Conservation (phyloP, 2,329 filamentous ascomycete species). For the Teratosphaeria pseudoeucalypti region DNA sequence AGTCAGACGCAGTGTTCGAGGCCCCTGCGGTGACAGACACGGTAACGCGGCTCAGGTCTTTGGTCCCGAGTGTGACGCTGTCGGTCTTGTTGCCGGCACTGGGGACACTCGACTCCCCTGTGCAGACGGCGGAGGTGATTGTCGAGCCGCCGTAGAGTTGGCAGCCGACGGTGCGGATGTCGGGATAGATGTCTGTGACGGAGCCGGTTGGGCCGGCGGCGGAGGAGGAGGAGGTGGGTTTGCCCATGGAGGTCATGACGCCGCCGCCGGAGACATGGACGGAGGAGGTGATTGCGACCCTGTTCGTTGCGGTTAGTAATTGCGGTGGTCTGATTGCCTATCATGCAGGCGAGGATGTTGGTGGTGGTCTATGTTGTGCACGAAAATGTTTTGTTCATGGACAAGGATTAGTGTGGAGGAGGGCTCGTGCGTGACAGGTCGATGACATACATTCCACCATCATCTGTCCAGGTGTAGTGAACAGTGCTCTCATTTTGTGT, state of each 20-base stretch:
- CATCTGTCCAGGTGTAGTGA: slow-evolving; percentile 10
- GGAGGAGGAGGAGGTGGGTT: background rate
- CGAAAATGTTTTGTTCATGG: background rate
- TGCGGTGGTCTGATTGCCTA: background rate
- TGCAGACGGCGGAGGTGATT: slow-evolving; percentile 5
- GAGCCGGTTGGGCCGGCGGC: background rate
- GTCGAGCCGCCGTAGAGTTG: slow-evolving; percentile 13
- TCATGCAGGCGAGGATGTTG: background rate
- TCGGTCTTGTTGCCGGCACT: slow-evolving; percentile 17
- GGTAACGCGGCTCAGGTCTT: slow-evolving; percentile 17
- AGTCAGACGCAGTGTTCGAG: background rate
- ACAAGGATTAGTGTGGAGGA: background rate
- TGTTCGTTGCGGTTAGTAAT: background rate
- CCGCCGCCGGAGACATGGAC: background rate
- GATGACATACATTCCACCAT: slow-evolving; percentile 4
- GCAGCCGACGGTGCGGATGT: slow-evolving; percentile 14
- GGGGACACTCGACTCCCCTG: slow-evolving; percentile 5
- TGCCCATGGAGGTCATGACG: slow-evolving; percentile 7
- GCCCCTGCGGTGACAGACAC: slow-evolving; percentile 19
- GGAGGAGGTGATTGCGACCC: background rate
- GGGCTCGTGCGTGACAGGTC: background rate
- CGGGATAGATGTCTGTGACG: background rate
- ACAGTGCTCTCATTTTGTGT: slow-evolving; percentile 21
- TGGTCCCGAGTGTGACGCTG: slow-evolving; percentile 19
- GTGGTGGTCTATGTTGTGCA: background rate